Conservation (phyloP, 257 asterid genomes). For the Solanum raphanifolium region DNA sequence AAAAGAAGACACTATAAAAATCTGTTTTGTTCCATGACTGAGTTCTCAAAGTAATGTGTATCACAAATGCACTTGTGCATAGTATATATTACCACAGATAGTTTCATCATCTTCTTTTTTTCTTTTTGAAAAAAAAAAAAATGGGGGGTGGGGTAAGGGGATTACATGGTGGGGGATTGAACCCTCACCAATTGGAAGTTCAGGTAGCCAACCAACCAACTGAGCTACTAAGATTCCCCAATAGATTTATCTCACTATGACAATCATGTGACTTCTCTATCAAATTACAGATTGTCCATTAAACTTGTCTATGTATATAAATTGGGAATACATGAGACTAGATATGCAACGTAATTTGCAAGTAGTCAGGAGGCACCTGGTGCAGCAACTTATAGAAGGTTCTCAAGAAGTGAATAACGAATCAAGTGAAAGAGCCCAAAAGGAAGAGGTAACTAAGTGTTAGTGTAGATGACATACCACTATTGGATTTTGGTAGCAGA, state of each 20-base stretch:
- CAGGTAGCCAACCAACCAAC: background rate
- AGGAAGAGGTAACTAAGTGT: background rate
- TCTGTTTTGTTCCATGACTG: background rate
- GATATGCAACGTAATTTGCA: background rate
- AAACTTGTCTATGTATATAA: background rate
- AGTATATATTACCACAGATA: background rate
- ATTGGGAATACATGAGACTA: background rate
- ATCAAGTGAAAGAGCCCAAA: background rate
- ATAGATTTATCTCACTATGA: background rate
- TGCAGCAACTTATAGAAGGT: background rate
- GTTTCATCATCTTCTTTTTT: background rate
- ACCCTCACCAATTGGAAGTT: background rate
- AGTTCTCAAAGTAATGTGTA: background rate
- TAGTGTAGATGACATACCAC: constrained; percentile 26
- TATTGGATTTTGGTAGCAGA: constrained; percentile 25
- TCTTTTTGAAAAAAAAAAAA: rapidly evolving
- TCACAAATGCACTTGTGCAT: background rate
- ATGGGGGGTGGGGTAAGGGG: background rate
- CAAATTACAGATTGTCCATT: background rate
- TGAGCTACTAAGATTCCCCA: background rate
- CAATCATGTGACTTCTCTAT: background rate
- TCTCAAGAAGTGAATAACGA: background rate
- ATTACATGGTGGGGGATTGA: too few species aligned
- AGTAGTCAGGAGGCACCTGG: background rate
- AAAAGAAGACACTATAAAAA: background rate